phyloP scores from a whole-genome alignment of 1,284 basidiomycete species.

The Amylostereum chailletii region DNA sequence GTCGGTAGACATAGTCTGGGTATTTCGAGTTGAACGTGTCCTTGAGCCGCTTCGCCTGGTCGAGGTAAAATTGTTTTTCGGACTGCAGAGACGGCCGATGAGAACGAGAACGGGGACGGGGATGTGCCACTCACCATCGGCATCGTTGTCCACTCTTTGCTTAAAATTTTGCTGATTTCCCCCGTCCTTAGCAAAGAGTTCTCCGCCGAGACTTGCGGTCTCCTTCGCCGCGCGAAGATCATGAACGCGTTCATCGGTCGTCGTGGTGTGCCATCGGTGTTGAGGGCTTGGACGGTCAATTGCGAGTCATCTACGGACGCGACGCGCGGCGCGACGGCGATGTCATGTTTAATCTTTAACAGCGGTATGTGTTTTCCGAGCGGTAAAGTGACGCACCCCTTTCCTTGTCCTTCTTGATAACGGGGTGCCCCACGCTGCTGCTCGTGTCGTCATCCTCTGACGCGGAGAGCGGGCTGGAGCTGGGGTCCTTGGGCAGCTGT shows the following conservation, averaged over 20 bases:
- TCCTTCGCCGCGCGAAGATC: conserved; percentile 76
- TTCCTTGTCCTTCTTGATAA: no score
- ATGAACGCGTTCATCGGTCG: conserved; percentile 87
- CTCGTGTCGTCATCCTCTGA: no score
- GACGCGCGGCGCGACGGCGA: neutral
- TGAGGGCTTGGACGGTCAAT: conserved; percentile 68
- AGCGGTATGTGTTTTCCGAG: no score
- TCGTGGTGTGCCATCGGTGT: conserved; percentile 77
- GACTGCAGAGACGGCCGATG: conserved; percentile 29
- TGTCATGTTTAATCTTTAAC: no score
- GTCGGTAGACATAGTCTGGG: conserved; percentile 79
- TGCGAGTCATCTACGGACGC: conserved; percentile 35
- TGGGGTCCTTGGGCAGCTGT: no score
- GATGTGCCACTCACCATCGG: conserved; percentile 37
- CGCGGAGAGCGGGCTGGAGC: no score
- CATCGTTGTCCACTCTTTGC: conserved; percentile 76
- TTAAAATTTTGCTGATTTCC: conserved; percentile 76
- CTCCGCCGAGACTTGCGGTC: conserved; percentile 72
- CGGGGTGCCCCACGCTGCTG: no score
- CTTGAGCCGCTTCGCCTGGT: conserved; percentile 75
- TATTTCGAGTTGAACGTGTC: conserved; percentile 79
- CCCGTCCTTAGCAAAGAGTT: conserved; percentile 81
- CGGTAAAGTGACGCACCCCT: no score
- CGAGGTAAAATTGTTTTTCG: conserved; percentile 78
- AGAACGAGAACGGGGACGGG: conserved; percentile 6